Evolutionary conservation across 148 eudicot species (phyloP).

Genomic region (Cornus florida): DNA sequence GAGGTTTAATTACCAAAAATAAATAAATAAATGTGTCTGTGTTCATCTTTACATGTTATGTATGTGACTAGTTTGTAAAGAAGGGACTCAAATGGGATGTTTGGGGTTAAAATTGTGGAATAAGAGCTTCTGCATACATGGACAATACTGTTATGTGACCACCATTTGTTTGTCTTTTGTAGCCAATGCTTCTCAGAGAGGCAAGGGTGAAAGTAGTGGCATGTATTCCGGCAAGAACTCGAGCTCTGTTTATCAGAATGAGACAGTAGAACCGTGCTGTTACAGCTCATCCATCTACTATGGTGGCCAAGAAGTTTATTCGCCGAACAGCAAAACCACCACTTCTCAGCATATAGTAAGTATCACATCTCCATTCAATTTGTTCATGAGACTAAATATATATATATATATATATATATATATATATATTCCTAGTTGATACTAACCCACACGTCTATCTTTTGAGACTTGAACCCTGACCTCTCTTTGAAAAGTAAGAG

Average conservation of each 20-base stretch:
- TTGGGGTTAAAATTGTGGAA: not conserved
- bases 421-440: too few species aligned
- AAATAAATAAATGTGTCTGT: not conserved
- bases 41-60: not conserved
- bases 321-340: constrained; percentile 36
- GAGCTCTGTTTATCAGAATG: constrained; percentile 30
- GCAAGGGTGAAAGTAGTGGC: constrained; percentile 25
- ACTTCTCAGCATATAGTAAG: constrained; percentile 47
- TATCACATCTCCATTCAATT: not conserved
- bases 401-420: too few species aligned
- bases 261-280: constrained; percentile 46
- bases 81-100: too few species aligned
- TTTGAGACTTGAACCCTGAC: too few species aligned
- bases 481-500: too few species aligned
- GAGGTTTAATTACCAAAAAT: too few species aligned
- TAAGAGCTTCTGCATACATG: not conserved
- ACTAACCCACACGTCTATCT: too few species aligned
- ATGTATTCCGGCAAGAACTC: constrained; percentile 17
- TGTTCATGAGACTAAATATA: not conserved
- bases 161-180: not conserved
- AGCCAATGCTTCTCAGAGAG: constrained; percentile 22
- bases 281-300: constrained; percentile 78
- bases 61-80: not conserved
- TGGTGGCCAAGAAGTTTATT: constrained; percentile 81
- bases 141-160: not conserved